Base-by-base conservation (phyloP, 805 yeast species). In the Yarrowia yakushimensis region DNA sequence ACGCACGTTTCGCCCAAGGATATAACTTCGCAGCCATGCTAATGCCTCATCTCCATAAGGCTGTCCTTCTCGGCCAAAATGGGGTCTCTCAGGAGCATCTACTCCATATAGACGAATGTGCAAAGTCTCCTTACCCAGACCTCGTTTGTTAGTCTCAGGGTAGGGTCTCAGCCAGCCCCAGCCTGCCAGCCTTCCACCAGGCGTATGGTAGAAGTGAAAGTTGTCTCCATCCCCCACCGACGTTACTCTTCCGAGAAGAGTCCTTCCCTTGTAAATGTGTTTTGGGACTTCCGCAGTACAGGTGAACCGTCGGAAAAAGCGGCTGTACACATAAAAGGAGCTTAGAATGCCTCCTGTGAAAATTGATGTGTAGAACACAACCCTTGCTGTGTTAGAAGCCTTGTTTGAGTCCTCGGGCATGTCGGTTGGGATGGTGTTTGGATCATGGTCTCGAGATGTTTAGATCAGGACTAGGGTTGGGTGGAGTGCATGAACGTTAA, bases 211-310 rank as follows among this genome's bases (percentile, higher is more conserved):
- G 66, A 94, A 83, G 64, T 92, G 88, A 74, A 94, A 93, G 72
- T 93, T 93, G 72, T 94, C 99, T 15, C 96, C 97, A 73, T 92
- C 98, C 0, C 97, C 97, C 0, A 92, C 98, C 1, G 94, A 78
- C 0, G 96, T 88, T 4, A 92, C 97, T 65, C 79, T 79, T 0
- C 98, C 98, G 36, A 77, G 76, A 5, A 85, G 66, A 68, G 81
- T 79, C 31, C 79, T 72, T 12, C 71, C 74, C 15, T 79, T 76
- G 64, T 83, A 79, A 41, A 74, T 73, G 2, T 68, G 59, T 17
- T 70, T 68, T 1, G 90, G 89, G n/a, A 87, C 78, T 22, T 79
- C 79, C 12, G 71, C 64, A 0, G 82, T 81, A 17, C 76, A 77
- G 12, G 82, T 78, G 33, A 83, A 77, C 61, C 88, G 80, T 50